phyloP scores from a whole-genome alignment of 768 basidiomycete genomes.

The Mycena metata region DNA sequence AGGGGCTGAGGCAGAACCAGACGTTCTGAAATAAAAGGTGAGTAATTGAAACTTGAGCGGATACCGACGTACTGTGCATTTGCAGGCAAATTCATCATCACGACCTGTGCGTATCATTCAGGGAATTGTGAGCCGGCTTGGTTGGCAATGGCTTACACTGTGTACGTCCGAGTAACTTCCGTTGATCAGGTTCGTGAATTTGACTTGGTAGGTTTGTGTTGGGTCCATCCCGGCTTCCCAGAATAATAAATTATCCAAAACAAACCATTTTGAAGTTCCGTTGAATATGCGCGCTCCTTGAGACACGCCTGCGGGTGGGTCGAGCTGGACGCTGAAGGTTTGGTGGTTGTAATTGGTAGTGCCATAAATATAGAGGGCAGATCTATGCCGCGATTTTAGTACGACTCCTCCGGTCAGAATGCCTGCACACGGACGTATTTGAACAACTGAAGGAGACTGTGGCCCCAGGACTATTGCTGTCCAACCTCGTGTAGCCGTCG shows the following conservation, averaged over 20 bases:
- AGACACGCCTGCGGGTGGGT: slow-evolving; percentile 36
- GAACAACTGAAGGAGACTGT: slow-evolving; percentile 31
- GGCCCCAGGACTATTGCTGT: slow-evolving; percentile 29
- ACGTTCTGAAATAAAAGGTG: slow-evolving; percentile 5
- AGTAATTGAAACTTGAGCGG: background rate
- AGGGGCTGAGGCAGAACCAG: slow-evolving; percentile 2
- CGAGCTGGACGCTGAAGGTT: slow-evolving; percentile 31
- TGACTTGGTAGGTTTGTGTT: slow-evolving; percentile 34
- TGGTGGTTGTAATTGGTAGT: slow-evolving; percentile 38
- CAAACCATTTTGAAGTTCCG: slow-evolving; percentile 42
- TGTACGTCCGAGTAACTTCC: slow-evolving; percentile 32
- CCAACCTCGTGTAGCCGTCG: slow-evolving; percentile 34
- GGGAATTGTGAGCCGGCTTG: too few species aligned
- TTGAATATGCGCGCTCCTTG: slow-evolving; percentile 37
- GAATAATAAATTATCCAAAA: slow-evolving; percentile 36
- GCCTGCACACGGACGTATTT: slow-evolving; percentile 28
- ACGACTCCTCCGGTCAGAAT: slow-evolving; percentile 1
- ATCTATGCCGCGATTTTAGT: slow-evolving; percentile 13
- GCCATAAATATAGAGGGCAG: slow-evolving; percentile 37
- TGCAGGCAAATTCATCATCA: slow-evolving; percentile 35
- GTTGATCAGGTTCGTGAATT: slow-evolving; percentile 29
- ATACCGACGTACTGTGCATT: slow-evolving; percentile 2
- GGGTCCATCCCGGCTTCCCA: slow-evolving; percentile 40
- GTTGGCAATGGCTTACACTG: slow-evolving; percentile 11
- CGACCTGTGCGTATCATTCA: slow-evolving; percentile 3